Evolutionary conservation across 345 rosid species (phyloP).

Genomic region (Turritis glabra): DNA sequence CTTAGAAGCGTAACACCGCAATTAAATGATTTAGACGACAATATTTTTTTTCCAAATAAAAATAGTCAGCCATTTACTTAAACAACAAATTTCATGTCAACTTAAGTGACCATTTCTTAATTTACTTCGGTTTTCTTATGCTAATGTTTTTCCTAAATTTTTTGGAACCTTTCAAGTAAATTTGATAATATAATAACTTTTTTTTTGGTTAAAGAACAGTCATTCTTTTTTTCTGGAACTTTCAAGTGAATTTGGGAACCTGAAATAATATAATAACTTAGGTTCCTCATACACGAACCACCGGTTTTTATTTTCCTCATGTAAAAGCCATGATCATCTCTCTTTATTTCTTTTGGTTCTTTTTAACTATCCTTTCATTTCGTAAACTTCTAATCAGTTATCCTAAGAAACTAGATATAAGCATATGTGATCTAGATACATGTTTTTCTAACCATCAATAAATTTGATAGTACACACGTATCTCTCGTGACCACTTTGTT

Average conservation of each 20-base stretch:
- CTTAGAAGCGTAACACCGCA: background rate
- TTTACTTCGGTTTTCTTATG: background rate
- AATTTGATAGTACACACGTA: constrained; percentile 14
- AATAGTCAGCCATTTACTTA: background rate
- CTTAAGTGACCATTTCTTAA: background rate
- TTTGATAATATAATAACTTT: background rate
- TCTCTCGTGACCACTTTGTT: constrained; percentile 22
- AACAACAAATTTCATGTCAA: background rate
- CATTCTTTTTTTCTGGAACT: background rate
- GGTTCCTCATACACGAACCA: constrained; percentile 23
- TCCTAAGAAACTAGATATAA: background rate
- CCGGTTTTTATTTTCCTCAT: background rate
- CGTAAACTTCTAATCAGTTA: background rate
- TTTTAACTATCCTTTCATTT: background rate
- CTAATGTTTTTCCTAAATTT: background rate
- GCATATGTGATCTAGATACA: background rate
- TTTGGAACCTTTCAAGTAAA: background rate
- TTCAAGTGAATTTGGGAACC: background rate
- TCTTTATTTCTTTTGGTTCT: background rate
- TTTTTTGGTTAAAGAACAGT: no score
- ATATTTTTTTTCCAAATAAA: background rate
- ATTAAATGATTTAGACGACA: background rate
- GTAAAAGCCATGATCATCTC: constrained; percentile 8
- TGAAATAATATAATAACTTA: background rate
- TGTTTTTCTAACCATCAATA: background rate